Evolutionary conservation across 768 basidiomycete species (phyloP).

Genomic region (Amanita subjunquillea): DNA sequence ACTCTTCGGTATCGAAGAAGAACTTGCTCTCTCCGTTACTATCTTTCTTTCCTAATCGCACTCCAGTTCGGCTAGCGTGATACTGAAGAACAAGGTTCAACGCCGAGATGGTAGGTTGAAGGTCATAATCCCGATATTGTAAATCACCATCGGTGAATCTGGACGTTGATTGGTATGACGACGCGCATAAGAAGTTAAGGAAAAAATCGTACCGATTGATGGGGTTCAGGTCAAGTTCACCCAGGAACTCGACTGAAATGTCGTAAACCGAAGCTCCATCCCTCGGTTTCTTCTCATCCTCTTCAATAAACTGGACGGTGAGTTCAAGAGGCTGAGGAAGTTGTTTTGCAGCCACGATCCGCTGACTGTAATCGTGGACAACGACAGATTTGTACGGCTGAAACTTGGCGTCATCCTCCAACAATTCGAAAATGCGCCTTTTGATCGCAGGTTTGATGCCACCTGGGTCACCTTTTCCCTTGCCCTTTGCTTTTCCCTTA

Average conservation of each 20-base stretch:
- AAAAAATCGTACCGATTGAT: background rate
- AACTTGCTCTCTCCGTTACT: constrained; percentile 26
- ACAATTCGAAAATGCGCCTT: constrained; percentile 43
- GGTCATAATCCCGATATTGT: constrained; percentile 33
- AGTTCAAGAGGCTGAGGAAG: constrained; percentile 37
- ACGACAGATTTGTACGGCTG: constrained; percentile 24
- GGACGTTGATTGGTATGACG: background rate
- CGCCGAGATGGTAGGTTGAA: constrained; percentile 41
- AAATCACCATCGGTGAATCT: constrained; percentile 44
- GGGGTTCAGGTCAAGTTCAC: background rate
- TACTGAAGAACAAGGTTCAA: constrained; percentile 49
- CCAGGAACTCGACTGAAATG: constrained; percentile 10
- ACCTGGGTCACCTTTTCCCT: constrained; percentile 16
- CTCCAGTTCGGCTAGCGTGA: constrained; percentile 33
- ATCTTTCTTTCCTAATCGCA: constrained; percentile 34
- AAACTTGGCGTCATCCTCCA: constrained; percentile 32
- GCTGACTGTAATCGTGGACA: constrained; percentile 41
- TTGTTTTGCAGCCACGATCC: constrained; percentile 32
- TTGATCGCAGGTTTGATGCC: constrained; percentile 22
- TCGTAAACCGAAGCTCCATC: constrained; percentile 29
- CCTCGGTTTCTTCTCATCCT: constrained; percentile 23
- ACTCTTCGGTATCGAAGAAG: constrained; percentile 35
- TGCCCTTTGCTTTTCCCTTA: background rate
- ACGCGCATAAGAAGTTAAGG: background rate
- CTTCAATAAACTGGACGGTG: constrained; percentile 30